Evolutionary conservation across 1,284 basidiomycete genomes (phyloP), one percentile per base, ranked within the genome.

Genomic region (Ganoderma multipileum): DNA sequence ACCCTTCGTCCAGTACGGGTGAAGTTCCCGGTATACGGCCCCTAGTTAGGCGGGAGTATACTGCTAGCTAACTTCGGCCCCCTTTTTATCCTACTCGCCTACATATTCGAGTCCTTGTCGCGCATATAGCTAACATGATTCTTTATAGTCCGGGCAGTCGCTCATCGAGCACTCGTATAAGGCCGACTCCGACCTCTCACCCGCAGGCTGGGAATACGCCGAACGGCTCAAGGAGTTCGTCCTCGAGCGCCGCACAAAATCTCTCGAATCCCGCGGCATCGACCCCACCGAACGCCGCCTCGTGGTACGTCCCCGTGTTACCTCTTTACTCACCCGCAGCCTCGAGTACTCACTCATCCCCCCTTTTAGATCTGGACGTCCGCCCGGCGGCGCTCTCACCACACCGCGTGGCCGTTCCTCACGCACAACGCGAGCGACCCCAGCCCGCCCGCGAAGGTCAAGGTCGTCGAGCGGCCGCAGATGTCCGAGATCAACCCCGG

Each of bases 111-210:
- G 11, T 11, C 23, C 9, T 26, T 26, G 23, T 14, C 9, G 26
- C 14, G 47, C 47, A 50, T 26, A 50, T 50, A 16, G 14, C 63
- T 69, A 3, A 66, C 36, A 9, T 26, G 14, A 23, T 30, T 5
- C 26, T 20, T 68, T 9, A 52, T 66, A 93, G 94, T 97, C 95
- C 6, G 96, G 96, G 14, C 95, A 96, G 85, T 98, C 95, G 7
- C 87, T 98, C 67, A 97, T 99, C 72, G 98, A 99, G 79, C 98
- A 99, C 79, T 98, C 97, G 4, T 99, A 97, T 86, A 98, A 98
- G 82, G 97, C 97, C 38, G 97, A 99, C 78, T 96, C 97, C 0
- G 98, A 99, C 78, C 88, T 99, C 9, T 98, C 96, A 0, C 93
- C 95, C 2, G 92, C 92, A 0, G 97, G 97, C 6, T 96, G 95